Evolutionary conservation across 1,139 yeast species (phyloP).

Genomic region (Candida freyschussii): DNA sequence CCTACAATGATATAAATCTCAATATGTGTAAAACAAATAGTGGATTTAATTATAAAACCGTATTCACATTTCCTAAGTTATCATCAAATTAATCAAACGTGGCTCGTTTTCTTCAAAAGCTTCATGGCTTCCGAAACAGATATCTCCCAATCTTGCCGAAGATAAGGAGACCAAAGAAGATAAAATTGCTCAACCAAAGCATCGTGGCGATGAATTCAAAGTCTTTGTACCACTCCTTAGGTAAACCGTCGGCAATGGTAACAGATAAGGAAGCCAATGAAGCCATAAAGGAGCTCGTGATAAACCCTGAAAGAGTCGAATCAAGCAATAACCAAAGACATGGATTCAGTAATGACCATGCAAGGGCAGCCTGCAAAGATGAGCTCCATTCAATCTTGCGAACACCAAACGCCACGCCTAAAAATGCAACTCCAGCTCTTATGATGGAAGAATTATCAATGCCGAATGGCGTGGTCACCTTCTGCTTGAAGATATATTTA

Average conservation of each 20-base stretch:
- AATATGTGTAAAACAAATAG: no score
- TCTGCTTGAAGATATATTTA: conserved; percentile 26
- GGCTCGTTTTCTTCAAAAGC: no score
- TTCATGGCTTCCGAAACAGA: no score
- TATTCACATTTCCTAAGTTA: no score
- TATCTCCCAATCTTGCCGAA: conserved; percentile 66
- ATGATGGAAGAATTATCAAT: conserved; percentile 39
- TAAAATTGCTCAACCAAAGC: conserved; percentile 52
- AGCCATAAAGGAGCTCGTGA: conserved; percentile 8
- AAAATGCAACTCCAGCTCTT: conserved; percentile 67
- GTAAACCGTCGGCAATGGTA: conserved; percentile 12
- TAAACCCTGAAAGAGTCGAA: conserved; percentile 45
- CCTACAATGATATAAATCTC: no score
- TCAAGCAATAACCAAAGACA: conserved; percentile 79
- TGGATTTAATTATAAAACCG: no score
- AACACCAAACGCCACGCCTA: conserved; percentile 82
- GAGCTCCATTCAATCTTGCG: conserved; percentile 78
- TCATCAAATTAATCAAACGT: no score
- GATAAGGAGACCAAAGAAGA: conserved; percentile 63
- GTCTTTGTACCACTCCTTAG: conserved; percentile 12
- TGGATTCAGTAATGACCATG: conserved; percentile 74
- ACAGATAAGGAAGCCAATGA: conserved; percentile 12
- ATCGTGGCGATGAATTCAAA: conserved; percentile 20
- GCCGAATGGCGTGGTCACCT: conserved; percentile 5
- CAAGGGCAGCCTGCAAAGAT: conserved; percentile 66